Percentiles rank a stretch among this genome's conserved stretches.
phyloP scores from a whole-genome alignment of 495 filamentous ascomycete species.

The Xylaria scruposa region DNA sequence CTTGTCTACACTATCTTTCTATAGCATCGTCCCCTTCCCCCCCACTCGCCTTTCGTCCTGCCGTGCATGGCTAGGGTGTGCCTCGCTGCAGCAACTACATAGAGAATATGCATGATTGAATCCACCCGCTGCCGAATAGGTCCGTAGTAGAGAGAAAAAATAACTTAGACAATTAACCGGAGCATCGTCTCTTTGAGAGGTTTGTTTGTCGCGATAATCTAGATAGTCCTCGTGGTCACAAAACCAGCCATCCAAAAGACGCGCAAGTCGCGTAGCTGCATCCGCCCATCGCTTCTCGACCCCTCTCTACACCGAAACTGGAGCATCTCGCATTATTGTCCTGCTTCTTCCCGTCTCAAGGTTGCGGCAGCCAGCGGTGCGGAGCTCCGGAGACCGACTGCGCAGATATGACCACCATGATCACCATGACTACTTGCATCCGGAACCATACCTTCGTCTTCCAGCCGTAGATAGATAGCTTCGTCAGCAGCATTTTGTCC shows the following conservation, averaged over 20 bases:
- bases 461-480: not conserved
- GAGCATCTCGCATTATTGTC: constrained; percentile 8
- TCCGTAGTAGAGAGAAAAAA: not conserved
- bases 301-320: constrained; percentile 24
- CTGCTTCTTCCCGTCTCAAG: constrained; percentile 16
- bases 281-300: constrained; percentile 1
- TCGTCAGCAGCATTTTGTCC: not conserved
- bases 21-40: not conserved
- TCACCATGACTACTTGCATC: not conserved
- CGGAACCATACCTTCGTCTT: constrained; percentile 1
- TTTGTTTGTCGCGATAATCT: constrained; percentile 5
- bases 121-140: constrained; percentile 19
- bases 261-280: constrained; percentile 14
- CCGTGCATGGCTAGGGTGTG: constrained; percentile 21
- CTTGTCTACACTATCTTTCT: not conserved
- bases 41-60: constrained; percentile 19
- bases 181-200: not conserved
- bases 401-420: constrained; percentile 7
- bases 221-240: constrained; percentile 3
- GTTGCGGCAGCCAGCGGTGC: constrained; percentile 17
- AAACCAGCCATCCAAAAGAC: not conserved
- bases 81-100: constrained; percentile 20
- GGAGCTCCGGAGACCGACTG: constrained; percentile 20
- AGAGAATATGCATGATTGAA: constrained; percentile 23
- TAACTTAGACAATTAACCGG: constrained; percentile 18